Evolutionary conservation across 352 stramenopile species (phyloP), one percentile per base, ranked within the genome.

Genomic region (Phytophthora multivora): DNA sequence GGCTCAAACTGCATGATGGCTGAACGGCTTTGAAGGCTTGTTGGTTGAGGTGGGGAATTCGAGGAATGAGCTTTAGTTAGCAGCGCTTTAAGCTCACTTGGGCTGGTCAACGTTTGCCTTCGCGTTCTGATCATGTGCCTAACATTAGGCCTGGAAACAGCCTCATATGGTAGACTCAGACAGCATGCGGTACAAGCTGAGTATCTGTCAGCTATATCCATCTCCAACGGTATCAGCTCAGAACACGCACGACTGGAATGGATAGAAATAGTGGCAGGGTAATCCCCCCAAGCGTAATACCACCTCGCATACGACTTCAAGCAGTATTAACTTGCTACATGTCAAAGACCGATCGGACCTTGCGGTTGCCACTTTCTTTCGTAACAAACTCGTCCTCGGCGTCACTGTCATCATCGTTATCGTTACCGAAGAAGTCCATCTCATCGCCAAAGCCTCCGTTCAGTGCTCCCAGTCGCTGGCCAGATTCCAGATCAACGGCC

Each of bases 1-100:
- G 77, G 74, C 54, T 82, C 59, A 63, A 79, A 88, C 58, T 85
- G 66, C 80, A 90, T 90, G 12, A 13, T 58, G 38, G 36, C 39
- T 73, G 39, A 38, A 42, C 21, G n/a, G 47, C 48, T 21, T 51
- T 51, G 39, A 56, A 31, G 53, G 35, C n/a, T 38, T 66, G 53
- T 57, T 48, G 35, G 49, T 28, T 57, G 42, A 6, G n/a, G 40
- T 8, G 13, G 57, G 28, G 21, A 62, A 71, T 49, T 81, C 42
- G 41, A 49, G 49, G 63, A 79, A 67, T 81, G 75, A 77, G 18
- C 2, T 55, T 15, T 33, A 33, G 28, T 33, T 33, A 13, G 28
- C 28, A 23, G 21, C 21, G 21, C 21, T 23, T 25, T 53, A 15
- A 25, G 51, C n/a, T 31, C 39, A 23, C 38, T 33, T 23, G 23